A percentile compares a stretch with the other conserved stretches of the same genome.
phyloP scores from a whole-genome alignment of 768 basidiomycete genomes.

The Mycena rosella region DNA sequence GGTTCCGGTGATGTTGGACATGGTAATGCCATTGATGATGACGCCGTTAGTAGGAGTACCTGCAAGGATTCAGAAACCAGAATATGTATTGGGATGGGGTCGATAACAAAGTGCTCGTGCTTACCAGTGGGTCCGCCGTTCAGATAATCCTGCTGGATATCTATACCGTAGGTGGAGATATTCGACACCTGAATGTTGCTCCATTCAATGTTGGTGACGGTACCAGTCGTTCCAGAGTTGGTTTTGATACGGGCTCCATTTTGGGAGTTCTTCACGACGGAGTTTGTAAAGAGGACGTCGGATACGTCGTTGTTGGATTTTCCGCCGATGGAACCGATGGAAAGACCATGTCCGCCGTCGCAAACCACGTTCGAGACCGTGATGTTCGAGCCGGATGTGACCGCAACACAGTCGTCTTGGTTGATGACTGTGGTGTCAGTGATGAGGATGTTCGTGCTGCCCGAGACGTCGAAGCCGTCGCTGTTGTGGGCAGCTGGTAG shows the following conservation, averaged over 20 bases:
- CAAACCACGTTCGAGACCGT: slow-evolving; percentile 27
- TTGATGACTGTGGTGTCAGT: slow-evolving; percentile 21
- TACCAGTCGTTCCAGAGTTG: slow-evolving; percentile 29
- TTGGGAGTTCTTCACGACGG: slow-evolving; percentile 19
- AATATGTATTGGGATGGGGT: background rate
- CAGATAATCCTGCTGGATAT: slow-evolving; percentile 30
- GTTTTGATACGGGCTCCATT: slow-evolving; percentile 31
- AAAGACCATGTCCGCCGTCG: slow-evolving; percentile 29
- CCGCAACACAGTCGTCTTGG: slow-evolving; percentile 32
- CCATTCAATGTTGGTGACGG: slow-evolving; percentile 25
- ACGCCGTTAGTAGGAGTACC: slow-evolving; percentile 31
- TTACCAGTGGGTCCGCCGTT: no score
- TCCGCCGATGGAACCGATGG: slow-evolving; percentile 30
- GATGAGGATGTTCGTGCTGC: slow-evolving; percentile 27
- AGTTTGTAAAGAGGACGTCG: slow-evolving; percentile 26
- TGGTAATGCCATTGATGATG: slow-evolving; percentile 26
- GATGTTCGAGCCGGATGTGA: slow-evolving; percentile 26
- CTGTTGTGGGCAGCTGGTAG: slow-evolving; percentile 19
- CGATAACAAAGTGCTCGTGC: background rate
- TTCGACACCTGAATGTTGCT: slow-evolving; percentile 30
- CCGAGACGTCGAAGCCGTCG: slow-evolving; percentile 23
- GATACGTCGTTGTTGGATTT: slow-evolving; percentile 27
- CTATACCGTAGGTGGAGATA: slow-evolving; percentile 28
- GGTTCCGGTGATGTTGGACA: slow-evolving; percentile 24
- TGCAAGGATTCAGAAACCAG: slow-evolving; percentile 6